These are phyloP conservation scores for Annulohypoxylon nitens DNA, from an alignment of 495 filamentous ascomycete genomes.

Conservation along the genomic window DNA sequence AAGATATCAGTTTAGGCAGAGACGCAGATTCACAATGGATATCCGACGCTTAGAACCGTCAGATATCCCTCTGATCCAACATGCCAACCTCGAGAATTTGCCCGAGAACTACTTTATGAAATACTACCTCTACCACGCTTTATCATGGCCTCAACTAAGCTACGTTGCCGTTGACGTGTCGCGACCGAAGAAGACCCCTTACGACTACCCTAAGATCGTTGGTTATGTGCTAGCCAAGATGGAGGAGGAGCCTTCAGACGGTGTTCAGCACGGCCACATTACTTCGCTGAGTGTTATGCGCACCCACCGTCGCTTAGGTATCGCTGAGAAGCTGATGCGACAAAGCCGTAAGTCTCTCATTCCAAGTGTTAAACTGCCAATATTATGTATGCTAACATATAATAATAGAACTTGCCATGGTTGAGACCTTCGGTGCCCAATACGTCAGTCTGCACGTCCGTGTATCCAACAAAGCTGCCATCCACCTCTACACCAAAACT, in stretches of 20 bases:
- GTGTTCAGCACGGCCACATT: constrained; percentile 94
- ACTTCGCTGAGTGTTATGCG: constrained; percentile 96
- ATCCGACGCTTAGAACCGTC: constrained; percentile 79
- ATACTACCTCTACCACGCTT: constrained; percentile 99
- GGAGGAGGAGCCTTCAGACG: constrained; percentile 96
- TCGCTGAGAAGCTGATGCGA: constrained; percentile 97
- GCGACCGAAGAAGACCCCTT: constrained; percentile 79
- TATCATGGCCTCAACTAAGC: constrained; percentile 96
- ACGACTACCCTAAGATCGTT: constrained; percentile 96
- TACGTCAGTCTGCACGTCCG: constrained; percentile 97
- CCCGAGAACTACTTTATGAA: constrained; percentile 99
- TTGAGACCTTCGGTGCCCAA: constrained; percentile 88
- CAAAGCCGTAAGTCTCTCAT: constrained; percentile 83
- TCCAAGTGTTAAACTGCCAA: too few species aligned
- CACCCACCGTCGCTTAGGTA: constrained; percentile 88
- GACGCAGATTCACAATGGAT: constrained; percentile 68
- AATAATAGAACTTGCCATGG: constrained; percentile 88
- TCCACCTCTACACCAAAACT: constrained; percentile 92
- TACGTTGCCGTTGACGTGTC: constrained; percentile 94
- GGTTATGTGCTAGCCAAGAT: constrained; percentile 99
- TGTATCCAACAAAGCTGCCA: constrained; percentile 89
- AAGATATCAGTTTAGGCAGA: neutral
- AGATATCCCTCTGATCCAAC: constrained; percentile 94
- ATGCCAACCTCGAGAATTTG: constrained; percentile 98
- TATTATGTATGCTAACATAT: constrained; percentile 25